phyloP scores from a whole-genome alignment of 768 basidiomycete genomes.

The Lentinula sp. region DNA sequence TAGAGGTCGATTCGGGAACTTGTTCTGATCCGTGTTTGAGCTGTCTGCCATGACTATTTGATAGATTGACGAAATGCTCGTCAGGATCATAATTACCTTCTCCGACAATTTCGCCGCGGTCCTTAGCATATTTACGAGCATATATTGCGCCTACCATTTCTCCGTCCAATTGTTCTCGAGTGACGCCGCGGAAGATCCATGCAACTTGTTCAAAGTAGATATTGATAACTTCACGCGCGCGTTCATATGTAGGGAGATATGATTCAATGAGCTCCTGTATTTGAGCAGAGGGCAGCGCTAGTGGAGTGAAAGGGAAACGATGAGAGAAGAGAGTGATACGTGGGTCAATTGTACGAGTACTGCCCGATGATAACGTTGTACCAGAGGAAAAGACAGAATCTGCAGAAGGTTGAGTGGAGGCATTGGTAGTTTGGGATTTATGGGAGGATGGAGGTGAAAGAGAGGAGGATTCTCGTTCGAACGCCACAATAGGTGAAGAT shows the following conservation, averaged over 20 bases:
- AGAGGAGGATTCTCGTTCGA: not conserved
- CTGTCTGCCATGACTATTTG: not conserved
- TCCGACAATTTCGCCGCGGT: constrained; percentile 13
- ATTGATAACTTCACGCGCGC: constrained; percentile 37
- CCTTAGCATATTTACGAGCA: constrained; percentile 9
- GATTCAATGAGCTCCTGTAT: constrained; percentile 45
- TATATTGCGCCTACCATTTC: constrained; percentile 39
- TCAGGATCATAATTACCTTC: constrained; percentile 14
- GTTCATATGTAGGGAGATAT: constrained; percentile 49
- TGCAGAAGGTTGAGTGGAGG: not conserved
- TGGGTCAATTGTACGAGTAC: not conserved
- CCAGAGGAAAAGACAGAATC: not conserved
- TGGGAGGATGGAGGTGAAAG: constrained; percentile 2
- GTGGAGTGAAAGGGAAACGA: constrained; percentile 60
- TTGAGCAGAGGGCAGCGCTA: constrained; percentile 35
- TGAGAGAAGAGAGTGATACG: constrained; percentile 35
- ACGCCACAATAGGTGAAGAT: not conserved
- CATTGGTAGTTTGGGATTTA: not conserved
- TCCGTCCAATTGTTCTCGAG: constrained; percentile 35
- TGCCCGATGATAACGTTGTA: not conserved
- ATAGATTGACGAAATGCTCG: not conserved
- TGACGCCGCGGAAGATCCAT: constrained; percentile 48
- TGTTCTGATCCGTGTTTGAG: not conserved
- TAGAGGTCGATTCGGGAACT: constrained; percentile 1
- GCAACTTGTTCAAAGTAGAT: constrained; percentile 41